Base-by-base conservation (phyloP, 192 early-diverging fungal species). In the Mortierella hygrophila region DNA sequence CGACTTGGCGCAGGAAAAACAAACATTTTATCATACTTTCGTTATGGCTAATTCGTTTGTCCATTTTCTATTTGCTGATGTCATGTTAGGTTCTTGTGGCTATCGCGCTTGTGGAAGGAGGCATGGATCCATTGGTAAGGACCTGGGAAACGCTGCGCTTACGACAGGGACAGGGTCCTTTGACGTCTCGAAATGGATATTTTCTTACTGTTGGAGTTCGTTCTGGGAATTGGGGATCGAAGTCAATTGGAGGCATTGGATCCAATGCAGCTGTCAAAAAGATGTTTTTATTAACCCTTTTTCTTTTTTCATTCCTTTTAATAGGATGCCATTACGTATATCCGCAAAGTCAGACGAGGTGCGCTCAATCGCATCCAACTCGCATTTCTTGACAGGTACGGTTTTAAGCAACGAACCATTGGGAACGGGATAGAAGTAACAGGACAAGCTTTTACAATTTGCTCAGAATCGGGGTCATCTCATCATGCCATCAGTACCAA, bases 91-190 rank as follows among this genome's bases (percentile, higher is more conserved):
- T 94, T 15, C 82, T 94, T 6, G 94, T 96, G 6, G 92, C 95
- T 1, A 89, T 96, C 52, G 91, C 95, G 1, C 83, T 96, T 60
- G 92, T 96, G 46, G 95, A 96, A 82, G 88, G 90, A 70, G 95
- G 95, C 18, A 93, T 96, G 94, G 91, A 90, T 77, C 91, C 93
- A 35, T 80, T 96, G 82, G 95, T 90, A 85, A 82, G 80, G 21
- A 32, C 1, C 9, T 3, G 11, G 16, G 29, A 40, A 23, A n/a
- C 38, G 52, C 52, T 75, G 35, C 9, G 52, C 46, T 10, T 29
- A 32, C 21, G 10, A 40, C 37, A 37, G 23, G 35, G 35, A 47
- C 37, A 57, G 11, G 29, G 29, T 29, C 35, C 35, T 57, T 74
- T 38, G 10, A 40, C 60, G 9, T 65, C 60, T 65, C 29, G 29